Base-by-base conservation (phyloP, 805 yeast genomes). In the Brettanomyces naardenensis region DNA sequence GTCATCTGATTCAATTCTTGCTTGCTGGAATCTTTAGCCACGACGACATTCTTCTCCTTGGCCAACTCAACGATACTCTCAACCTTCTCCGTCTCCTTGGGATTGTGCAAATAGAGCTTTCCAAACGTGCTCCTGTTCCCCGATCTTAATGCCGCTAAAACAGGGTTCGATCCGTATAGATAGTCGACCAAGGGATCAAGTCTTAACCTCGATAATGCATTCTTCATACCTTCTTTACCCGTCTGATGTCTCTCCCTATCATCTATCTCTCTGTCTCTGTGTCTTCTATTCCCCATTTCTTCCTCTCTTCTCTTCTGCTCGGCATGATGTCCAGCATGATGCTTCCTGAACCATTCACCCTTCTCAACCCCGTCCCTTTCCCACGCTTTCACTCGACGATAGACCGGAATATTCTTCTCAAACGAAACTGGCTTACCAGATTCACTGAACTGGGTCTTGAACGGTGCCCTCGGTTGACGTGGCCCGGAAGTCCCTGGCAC, bases 121-220 rank as follows among this genome's bases (percentile, higher is more conserved):
- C 72, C 69, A 53, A 69, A 73, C 36, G 66, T 68, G 11, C 57
- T 64, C 45, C 95, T 68, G 39, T 70, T 73, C 19, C 65, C 61
- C 6, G 79, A 71, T 17, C 60, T 54, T 41, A 88, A 61, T 1
- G 87, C 95, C 1, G 95, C 80, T 13, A 69, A 45, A 2, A 88
- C 90, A 0, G 94, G 64, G 39, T 82, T 79, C 0, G 80, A 76
- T 6, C 96, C 96, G 52, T 70, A 86, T 3, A 87, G 59, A 52
- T 79, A 80, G 51, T 87, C 95, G 35, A 69, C 58, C 26, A 75
- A 52, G 0, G 82, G 79, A 37, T 70, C 68, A 6, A 43, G 22
- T 27, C 45, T 47, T 10, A 50, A 40, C 17, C 43, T 28, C 6
- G 38, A 37, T 3, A 57, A 23, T 1, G 48, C 39, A 10, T 41